Evolutionary conservation across 1,139 yeast genomes (phyloP), one percentile per base, ranked within the genome.

Genomic region (Candida tropicalis): DNA sequence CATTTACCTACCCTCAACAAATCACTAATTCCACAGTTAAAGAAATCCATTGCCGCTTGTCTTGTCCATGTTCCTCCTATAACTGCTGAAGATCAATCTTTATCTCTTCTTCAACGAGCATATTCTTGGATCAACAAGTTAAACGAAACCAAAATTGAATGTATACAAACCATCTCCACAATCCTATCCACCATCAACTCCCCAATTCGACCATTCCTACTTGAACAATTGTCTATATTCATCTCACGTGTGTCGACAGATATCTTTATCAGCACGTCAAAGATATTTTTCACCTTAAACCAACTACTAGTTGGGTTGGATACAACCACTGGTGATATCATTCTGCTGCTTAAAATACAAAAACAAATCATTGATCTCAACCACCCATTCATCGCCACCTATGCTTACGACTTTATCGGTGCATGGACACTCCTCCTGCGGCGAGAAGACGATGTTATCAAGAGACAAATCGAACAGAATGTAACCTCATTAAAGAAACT

Each of bases 61-160:
- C 53, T 79, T 17, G 54, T 73, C 3, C 77, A 71, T 47, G 54
- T 77, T 16, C 84, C 84, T 0, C 70, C 72, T 9, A 50, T 66
- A n/a, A 73, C 78, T 0, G 70, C 73, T 1, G 54, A 56, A 0
- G 50, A 48, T 0, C 54, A 57, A 2, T 62, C 73, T 2, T 28
- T 53, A 1, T 46, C 40, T 10, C 46, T 70, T 5, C 47, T 68
- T 23, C n/a, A 41, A 0, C 52, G 39, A 2, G 70, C 70, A 2
- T 69, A 65, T 43, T 58, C 48, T 9, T 39, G 48, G 33, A 31
- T 50, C 11, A 35, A 39, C 27, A 32, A 39, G 12, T 22, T 48
- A 6, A 39, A 44, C 32, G 41, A 40, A 5, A 40, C 38, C 7
- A 39, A 35, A 24, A 31, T 43, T 12, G 49, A 50, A n/a, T 42